phyloP scores from a whole-genome alignment of 768 basidiomycete species.

The Phaffia australis region DNA sequence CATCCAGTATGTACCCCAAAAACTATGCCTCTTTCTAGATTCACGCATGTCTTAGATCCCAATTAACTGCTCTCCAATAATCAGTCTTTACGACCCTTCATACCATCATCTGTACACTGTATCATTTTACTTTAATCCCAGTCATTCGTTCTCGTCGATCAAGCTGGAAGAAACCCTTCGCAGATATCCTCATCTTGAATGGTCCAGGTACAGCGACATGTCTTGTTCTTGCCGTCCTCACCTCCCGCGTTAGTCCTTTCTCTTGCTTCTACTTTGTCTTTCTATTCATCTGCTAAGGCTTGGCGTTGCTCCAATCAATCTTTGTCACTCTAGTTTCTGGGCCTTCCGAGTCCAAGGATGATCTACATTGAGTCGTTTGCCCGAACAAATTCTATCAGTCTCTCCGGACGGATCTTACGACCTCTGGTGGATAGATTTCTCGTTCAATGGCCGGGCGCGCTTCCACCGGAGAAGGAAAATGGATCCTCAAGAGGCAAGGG shows the following conservation, averaged over 20 bases:
- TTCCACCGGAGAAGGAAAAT: background rate
- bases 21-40: too few species aligned
- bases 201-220: slow-evolving; percentile 90
- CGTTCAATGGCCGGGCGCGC: slow-evolving; percentile 16
- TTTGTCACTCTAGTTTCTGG: slow-evolving; percentile 51
- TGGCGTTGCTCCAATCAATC: too few species aligned
- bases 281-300: too few species aligned
- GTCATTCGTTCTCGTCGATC: background rate
- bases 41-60: background rate
- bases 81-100: slow-evolving; percentile 48
- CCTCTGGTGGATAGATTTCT: slow-evolving; percentile 19
- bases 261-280: background rate
- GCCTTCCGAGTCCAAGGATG: slow-evolving; percentile 55
- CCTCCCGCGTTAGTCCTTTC: slow-evolving; percentile 31
- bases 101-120: slow-evolving; percentile 55
- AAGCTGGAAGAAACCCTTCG: slow-evolving; percentile 37
- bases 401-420: slow-evolving; percentile 6
- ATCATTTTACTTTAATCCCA: slow-evolving; percentile 35
- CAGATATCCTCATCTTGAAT: slow-evolving; percentile 75
- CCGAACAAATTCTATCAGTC: slow-evolving; percentile 38
- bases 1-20: background rate
- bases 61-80: background rate
- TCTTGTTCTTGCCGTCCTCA: slow-evolving; percentile 57
- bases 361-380: slow-evolving; percentile 94
- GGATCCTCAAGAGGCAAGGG: background rate